Conservation (phyloP, 2,329 filamentous ascomycete genomes). For the Colletotrichum acutatum region DNA sequence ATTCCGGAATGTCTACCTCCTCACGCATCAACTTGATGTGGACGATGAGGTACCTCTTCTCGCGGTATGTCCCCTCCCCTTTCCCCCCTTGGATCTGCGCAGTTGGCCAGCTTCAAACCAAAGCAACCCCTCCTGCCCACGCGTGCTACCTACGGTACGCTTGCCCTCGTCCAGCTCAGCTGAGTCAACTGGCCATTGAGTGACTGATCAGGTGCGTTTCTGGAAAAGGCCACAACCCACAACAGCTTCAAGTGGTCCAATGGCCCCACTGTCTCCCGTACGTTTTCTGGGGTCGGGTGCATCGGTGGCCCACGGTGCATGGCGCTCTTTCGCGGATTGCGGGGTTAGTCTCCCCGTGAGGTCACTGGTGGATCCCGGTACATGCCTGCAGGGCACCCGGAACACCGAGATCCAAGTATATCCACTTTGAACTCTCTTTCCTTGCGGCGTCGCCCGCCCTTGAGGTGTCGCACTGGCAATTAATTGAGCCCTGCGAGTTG, state of each 20-base stretch:
- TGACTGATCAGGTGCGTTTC: constrained; percentile 34
- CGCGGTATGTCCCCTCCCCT: constrained; percentile 1
- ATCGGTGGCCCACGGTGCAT: constrained; percentile 33
- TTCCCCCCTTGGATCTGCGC: constrained; percentile 8
- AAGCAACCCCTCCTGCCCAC: background rate
- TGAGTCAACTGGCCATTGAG: constrained; percentile 17
- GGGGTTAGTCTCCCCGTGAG: constrained; percentile 39
- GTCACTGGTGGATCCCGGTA: constrained; percentile 36
- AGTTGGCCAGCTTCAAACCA: constrained; percentile 9
- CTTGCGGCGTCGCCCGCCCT: background rate
- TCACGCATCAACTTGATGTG: constrained; percentile 2
- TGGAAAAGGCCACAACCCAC: constrained; percentile 34
- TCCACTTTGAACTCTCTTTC: background rate
- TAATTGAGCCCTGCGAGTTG: background rate
- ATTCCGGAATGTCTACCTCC: constrained; percentile 1
- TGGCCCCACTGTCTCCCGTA: constrained; percentile 35
- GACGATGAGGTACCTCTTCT: constrained; percentile 6
- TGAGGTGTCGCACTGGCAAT: background rate
- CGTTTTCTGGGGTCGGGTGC: constrained; percentile 43
- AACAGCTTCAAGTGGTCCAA: constrained; percentile 35
- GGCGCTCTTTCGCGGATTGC: constrained; percentile 38
- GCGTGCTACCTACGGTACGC: no score
- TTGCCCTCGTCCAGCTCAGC: constrained; percentile 2
- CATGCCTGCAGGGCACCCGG: constrained; percentile 20
- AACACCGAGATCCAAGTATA: constrained; percentile 26